Percentiles rank a stretch among this genome's conserved stretches.
Evolutionary conservation across 2,329 filamentous ascomycete genomes (phyloP).

Genomic region (Dothideomycetidae sp.): DNA sequence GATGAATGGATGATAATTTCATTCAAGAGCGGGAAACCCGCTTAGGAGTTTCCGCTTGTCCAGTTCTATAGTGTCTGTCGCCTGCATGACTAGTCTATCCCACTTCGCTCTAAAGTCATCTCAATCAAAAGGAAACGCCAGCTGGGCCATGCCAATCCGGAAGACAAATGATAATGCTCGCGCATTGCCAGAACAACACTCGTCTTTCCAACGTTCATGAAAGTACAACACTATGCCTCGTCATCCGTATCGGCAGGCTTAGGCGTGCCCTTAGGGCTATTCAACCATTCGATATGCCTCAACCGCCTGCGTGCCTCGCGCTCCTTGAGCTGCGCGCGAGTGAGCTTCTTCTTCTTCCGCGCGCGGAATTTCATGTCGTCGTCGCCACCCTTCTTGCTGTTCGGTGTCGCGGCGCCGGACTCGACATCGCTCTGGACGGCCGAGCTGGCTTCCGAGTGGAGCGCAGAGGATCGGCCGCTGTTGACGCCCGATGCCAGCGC

Average conservation of each 20-base stretch:
- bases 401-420: slow-evolving; percentile 39
- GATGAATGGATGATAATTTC: no score
- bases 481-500: slow-evolving; percentile 10
- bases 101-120: no score
- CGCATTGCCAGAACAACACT: no score
- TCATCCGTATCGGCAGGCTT: slow-evolving; percentile 66
- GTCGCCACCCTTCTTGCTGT: slow-evolving; percentile 18
- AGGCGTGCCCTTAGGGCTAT: slow-evolving; percentile 56
- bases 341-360: slow-evolving; percentile 98
- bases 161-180: no score
- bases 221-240: slow-evolving; percentile 37
- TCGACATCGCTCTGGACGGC: slow-evolving; percentile 47
- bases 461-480: slow-evolving; percentile 14
- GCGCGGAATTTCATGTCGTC: slow-evolving; percentile 74
- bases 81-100: no score
- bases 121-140: no score
- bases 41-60: no score
- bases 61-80: no score
- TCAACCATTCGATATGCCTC: slow-evolving; percentile 67
- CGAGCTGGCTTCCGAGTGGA: slow-evolving; percentile 18
- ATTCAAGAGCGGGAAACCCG: no score
- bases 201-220: no score
- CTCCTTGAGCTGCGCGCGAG: slow-evolving; percentile 91
- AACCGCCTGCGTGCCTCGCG: slow-evolving; percentile 72
- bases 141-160: no score